Conservation (phyloP, 495 filamentous ascomycete species). For the Penicillium desertorum region DNA sequence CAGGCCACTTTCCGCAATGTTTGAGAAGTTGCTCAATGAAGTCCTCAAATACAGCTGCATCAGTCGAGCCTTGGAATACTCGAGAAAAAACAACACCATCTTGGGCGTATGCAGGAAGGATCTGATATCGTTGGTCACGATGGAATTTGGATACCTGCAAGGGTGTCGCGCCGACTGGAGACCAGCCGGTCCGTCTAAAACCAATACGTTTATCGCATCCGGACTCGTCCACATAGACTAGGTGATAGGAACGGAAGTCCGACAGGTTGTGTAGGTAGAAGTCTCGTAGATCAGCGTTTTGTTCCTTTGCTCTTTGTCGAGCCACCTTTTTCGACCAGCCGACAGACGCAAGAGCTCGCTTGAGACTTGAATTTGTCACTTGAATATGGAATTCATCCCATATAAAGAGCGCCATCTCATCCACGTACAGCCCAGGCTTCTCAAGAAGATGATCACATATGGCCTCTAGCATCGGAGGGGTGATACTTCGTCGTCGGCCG, state of each 20-base stretch:
- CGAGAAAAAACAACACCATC: conserved; percentile 15
- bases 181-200: conserved; percentile 26
- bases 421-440: no score
- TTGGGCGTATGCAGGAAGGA: not conserved
- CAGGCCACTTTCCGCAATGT: not conserved
- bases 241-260: not conserved
- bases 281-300: no score
- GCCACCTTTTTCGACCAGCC: no score
- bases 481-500: no score
- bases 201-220: conserved; percentile 30
- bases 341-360: no score
- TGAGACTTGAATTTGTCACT: no score
- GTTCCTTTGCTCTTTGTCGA: no score
- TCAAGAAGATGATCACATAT: no score
- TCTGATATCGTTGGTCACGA: conserved; percentile 1
- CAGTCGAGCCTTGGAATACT: conserved; percentile 34
- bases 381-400: no score
- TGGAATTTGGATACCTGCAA: conserved; percentile 23
- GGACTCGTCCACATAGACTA: conserved; percentile 17
- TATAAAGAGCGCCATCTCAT: no score
- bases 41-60: not conserved
- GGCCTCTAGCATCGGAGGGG: no score
- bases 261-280: not conserved
- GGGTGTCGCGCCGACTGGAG: conserved; percentile 28
- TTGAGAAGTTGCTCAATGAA: not conserved